Evolutionary conservation across 805 yeast species (phyloP).

Genomic region (Naumovozyma castellii): DNA sequence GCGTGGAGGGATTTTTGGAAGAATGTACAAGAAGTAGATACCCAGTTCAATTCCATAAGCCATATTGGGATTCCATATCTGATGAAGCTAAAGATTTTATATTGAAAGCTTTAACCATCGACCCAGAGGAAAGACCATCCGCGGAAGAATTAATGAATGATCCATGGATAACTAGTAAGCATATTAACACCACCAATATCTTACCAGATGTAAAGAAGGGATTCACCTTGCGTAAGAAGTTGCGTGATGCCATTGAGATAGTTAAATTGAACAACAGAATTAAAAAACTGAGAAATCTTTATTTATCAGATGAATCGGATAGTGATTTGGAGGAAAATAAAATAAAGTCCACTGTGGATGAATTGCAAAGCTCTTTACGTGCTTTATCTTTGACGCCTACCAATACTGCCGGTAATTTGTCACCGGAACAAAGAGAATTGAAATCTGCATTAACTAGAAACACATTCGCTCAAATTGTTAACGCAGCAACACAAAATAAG

Average conservation of each 20-base stretch:
- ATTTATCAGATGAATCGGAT: slow-evolving; percentile 34
- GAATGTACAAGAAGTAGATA: slow-evolving; percentile 63
- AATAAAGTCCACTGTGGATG: background rate
- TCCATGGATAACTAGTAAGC: slow-evolving; percentile 60
- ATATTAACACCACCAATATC: slow-evolving; percentile 50
- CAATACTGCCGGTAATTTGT: slow-evolving; percentile 5
- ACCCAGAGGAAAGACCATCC: slow-evolving; percentile 62
- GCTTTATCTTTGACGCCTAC: slow-evolving; percentile 4
- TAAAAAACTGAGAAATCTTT: slow-evolving; percentile 54
- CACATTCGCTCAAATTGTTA: slow-evolving; percentile 62
- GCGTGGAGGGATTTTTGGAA: slow-evolving; percentile 64
- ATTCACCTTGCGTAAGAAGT: slow-evolving; percentile 74
- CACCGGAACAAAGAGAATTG: slow-evolving; percentile 11
- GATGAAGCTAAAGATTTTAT: slow-evolving; percentile 75
- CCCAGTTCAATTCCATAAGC: slow-evolving; percentile 77
- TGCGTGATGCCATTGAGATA: slow-evolving; percentile 77
- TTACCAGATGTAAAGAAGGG: slow-evolving; percentile 73
- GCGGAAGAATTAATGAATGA: slow-evolving; percentile 55
- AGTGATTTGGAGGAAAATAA: slow-evolving; percentile 24
- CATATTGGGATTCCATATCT: slow-evolving; percentile 78
- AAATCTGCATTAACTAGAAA: slow-evolving; percentile 39
- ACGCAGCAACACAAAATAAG: slow-evolving; percentile 54
- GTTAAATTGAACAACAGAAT: slow-evolving; percentile 76
- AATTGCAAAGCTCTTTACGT: slow-evolving; percentile 1
- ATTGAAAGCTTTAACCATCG: slow-evolving; percentile 53